Evolutionary conservation across 768 basidiomycete species (phyloP), one percentile per base, ranked within the genome.

Genomic region (Saitozyma podzolica): DNA sequence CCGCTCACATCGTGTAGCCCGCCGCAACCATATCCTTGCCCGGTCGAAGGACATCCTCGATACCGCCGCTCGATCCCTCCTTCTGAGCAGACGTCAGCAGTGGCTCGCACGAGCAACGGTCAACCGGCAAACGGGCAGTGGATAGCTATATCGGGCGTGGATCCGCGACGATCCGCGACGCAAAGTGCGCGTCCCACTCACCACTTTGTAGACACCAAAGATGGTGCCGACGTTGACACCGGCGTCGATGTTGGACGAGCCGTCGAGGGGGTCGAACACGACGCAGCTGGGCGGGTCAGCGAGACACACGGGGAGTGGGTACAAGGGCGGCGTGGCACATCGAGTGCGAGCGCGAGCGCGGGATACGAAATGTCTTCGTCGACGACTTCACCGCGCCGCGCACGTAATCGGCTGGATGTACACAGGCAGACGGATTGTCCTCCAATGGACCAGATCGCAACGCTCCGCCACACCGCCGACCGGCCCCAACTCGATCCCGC

Each of bases 21-120:
- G 93, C 93, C 56, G 93, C 95, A 54, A 97, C 95, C 94, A 98
- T 96, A 76, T 96, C 89, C 74, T 84, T 88, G 50, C 96, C 96
- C 13, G 96, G 93, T 69, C 92, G 85, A 61, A 99, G 84, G 39
- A 97, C 96, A 78, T 98, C 96, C 62, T 84, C 83, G 62, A 98
- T 74, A 40, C 86, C 84, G n/a, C 94, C 94, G 55, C 81, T 80
- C 17, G 92, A 94, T 49, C 84, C 92, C 40, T 86, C 85, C 69
- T 82, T 82, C 92, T 95, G 75, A 62, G 50, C 49, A 29, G 29
- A 48, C 39, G 58, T 56, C 56, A 67, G 56, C 62, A 3, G 29
- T 39, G 43, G 40, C 3, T n/a, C 40, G 2, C 50, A 58, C 10
- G 10, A 13, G 48, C 37, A 5, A 37, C n/a, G 8, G 11, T 50